phyloP scores from a whole-genome alignment of 202 grass and related monocot species.

The Tripidium arundinaceum region DNA sequence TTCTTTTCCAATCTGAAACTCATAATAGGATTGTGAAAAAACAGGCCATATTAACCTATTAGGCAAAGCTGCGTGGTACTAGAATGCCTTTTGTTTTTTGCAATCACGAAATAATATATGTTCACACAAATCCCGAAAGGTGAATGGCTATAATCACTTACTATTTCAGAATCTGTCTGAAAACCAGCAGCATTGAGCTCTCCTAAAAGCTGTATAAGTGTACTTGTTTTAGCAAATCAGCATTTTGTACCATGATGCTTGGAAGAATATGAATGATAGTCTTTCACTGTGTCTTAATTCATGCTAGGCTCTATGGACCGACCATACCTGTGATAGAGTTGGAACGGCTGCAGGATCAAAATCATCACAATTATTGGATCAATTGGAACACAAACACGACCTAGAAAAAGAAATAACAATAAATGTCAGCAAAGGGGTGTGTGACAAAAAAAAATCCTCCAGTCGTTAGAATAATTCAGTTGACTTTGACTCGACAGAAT shows the following conservation, averaged over 20 bases:
- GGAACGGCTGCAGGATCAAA: slow-evolving; percentile 80
- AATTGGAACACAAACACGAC: slow-evolving; percentile 82
- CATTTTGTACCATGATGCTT: not conserved
- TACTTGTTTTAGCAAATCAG: slow-evolving; percentile 17
- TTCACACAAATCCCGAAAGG: not conserved
- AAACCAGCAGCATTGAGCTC: slow-evolving; percentile 67
- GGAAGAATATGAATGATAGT: not conserved
- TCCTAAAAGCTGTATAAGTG: slow-evolving; percentile 58
- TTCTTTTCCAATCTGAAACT: slow-evolving; percentile 63
- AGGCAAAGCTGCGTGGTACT: not conserved
- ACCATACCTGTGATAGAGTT: slow-evolving; percentile 56
- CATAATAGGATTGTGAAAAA: not conserved
- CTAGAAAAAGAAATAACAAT: slow-evolving; percentile 52
- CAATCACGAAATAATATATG: not conserved
- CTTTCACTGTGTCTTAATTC: too few species aligned
- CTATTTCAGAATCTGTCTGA: slow-evolving; percentile 55
- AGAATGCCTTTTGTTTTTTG: not conserved
- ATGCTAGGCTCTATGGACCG: not conserved
- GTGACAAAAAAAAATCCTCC: not conserved
- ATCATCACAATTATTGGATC: slow-evolving; percentile 70
- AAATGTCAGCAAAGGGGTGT: slow-evolving; percentile 16
- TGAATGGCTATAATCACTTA: slow-evolving; percentile 16
- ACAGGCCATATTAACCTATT: not conserved
- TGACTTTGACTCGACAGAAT: too few species aligned
- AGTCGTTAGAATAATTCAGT: not conserved